phyloP scores from a whole-genome alignment of 2,329 filamentous ascomycete genomes.

The Fusarium heterosporum region DNA sequence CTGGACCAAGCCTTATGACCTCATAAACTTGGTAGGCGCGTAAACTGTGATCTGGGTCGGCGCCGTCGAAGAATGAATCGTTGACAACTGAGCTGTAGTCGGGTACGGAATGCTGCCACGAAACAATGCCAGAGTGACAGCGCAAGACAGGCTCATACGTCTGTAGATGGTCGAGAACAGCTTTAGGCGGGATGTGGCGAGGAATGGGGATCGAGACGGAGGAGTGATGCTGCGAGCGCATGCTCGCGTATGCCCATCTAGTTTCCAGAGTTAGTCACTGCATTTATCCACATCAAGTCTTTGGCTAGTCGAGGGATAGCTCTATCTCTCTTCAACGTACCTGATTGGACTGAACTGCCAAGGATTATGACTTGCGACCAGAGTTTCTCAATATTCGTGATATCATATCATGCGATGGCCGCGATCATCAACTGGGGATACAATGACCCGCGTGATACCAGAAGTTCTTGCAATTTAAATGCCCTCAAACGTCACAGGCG shows the following conservation, averaged over 20 bases:
- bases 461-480: neutral
- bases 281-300: neutral
- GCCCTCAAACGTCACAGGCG: neutral
- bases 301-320: neutral
- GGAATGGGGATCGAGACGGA: conserved; percentile 57
- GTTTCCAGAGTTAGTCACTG: neutral
- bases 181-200: conserved; percentile 49
- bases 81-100: conserved; percentile 48
- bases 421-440: neutral
- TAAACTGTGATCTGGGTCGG: conserved; percentile 48
- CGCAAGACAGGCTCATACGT: conserved; percentile 55
- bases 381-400: neutral
- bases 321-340: neutral
- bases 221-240: conserved; percentile 49
- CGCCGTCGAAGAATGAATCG: conserved; percentile 56
- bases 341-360: neutral
- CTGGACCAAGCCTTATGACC: conserved; percentile 52
- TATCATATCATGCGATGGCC: neutral
- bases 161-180: conserved; percentile 55
- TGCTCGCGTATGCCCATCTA: conserved; percentile 37
- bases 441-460: neutral
- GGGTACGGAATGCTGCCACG: conserved; percentile 50
- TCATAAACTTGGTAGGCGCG: conserved; percentile 49
- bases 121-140: conserved; percentile 53
- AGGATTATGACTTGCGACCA: neutral